Evolutionary conservation across 179 eudicot genomes (phyloP).

Genomic region (Vitellaria paradoxa): DNA sequence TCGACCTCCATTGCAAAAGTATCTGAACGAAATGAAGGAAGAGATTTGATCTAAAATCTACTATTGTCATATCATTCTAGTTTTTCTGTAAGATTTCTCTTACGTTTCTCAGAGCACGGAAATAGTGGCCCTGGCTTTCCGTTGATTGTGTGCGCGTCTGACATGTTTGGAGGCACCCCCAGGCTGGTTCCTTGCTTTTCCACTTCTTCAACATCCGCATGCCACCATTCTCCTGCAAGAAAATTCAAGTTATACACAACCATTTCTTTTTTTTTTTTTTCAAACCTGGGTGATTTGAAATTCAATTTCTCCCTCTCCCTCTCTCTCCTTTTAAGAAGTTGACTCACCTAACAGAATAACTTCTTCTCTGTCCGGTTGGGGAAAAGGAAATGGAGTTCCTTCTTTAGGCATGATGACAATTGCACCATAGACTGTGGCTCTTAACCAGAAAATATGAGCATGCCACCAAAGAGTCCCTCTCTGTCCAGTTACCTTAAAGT

Average conservation of each 20-base stretch:
- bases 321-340: no score
- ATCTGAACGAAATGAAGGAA: conserved; percentile 18
- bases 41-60: not conserved
- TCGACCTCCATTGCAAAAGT: conserved; percentile 48
- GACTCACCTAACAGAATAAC: conserved; percentile 26
- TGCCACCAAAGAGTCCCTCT: conserved; percentile 39
- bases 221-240: conserved; percentile 51
- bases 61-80: no score
- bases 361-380: conserved; percentile 24
- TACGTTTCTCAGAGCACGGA: conserved; percentile 46
- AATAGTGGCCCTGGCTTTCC: conserved; percentile 47
- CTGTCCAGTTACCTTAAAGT: conserved; percentile 36
- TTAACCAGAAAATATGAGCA: conserved; percentile 31
- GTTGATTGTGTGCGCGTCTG: conserved; percentile 52
- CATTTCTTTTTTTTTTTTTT: no score
- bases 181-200: conserved; percentile 30
- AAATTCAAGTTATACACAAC: not conserved
- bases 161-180: conserved; percentile 40
- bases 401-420: conserved; percentile 30
- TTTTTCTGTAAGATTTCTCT: conserved; percentile 6
- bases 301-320: no score
- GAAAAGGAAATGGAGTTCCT: conserved; percentile 25
- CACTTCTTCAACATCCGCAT: conserved; percentile 36
- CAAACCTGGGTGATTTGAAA: not conserved
- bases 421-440: conserved; percentile 39